A percentile compares a stretch with the other conserved stretches of the same genome.
phyloP scores from a whole-genome alignment of 2,329 filamentous ascomycete genomes.

The Ceratocystis papillata region DNA sequence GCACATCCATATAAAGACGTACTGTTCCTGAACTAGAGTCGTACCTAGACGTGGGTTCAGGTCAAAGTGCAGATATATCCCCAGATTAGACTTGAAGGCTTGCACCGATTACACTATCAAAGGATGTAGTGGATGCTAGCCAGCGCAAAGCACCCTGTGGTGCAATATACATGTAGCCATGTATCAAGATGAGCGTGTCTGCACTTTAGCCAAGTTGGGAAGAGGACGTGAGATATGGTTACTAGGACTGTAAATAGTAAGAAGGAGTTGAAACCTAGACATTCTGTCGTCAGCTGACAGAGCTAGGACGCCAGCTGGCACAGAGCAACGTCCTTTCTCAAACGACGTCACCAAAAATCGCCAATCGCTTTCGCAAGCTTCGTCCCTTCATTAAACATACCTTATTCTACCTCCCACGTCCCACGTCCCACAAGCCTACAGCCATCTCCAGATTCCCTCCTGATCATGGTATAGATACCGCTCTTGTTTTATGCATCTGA shows the following conservation, averaged over 20 bases:
- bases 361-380: neutral
- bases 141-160: neutral
- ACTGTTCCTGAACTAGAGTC: no score
- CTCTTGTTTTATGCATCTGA: neutral
- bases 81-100: no score
- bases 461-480: conserved; percentile 2
- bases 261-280: neutral
- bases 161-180: neutral
- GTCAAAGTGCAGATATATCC: no score
- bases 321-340: neutral
- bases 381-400: neutral
- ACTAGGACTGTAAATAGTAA: neutral
- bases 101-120: no score
- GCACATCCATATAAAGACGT: no score
- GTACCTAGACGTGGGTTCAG: no score
- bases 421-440: neutral
- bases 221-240: neutral
- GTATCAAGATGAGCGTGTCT: neutral
- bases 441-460: neutral
- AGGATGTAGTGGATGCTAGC: no score
- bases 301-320: neutral
- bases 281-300: neutral
- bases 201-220: conserved; percentile 18
- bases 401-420: no score
- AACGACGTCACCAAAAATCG: conserved; percentile 18